Percentiles rank a stretch among this genome's conserved stretches.
Conservation (phyloP, 768 basidiomycete species). For the Obba rivulosa region DNA sequence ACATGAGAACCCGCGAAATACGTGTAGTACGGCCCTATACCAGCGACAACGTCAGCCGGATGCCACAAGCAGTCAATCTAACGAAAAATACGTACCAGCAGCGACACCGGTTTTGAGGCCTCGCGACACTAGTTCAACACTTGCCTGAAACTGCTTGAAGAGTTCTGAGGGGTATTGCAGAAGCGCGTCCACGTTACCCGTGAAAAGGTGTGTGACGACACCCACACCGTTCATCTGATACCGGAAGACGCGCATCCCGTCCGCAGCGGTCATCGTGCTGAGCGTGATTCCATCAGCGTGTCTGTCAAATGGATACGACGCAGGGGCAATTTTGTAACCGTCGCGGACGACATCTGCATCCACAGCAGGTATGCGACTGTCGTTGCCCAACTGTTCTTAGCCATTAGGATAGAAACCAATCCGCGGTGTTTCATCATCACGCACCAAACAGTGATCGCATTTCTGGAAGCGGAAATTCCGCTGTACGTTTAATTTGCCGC, state of each 20-base stretch:
- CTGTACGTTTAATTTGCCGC: slow-evolving; percentile 10
- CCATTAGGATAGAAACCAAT: not conserved
- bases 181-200: slow-evolving; percentile 5
- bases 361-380: slow-evolving; percentile 8
- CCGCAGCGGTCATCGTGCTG: not conserved
- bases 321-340: slow-evolving; percentile 4
- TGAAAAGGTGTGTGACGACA: slow-evolving; percentile 10
- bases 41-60: not conserved
- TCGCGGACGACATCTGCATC: slow-evolving; percentile 9
- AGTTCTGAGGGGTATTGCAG: slow-evolving; percentile 6
- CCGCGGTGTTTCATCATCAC: not conserved
- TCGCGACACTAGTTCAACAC: slow-evolving; percentile 3
- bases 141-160: slow-evolving; percentile 6
- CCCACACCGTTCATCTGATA: not conserved
- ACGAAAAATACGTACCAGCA: not conserved
- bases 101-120: not conserved
- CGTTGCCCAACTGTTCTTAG: not conserved
- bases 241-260: slow-evolving; percentile 1
- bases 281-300: not conserved
- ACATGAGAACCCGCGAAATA: not conserved
- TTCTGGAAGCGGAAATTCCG: slow-evolving; percentile 10
- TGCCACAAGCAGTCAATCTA: not conserved
- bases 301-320: slow-evolving; percentile 10
- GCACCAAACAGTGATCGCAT: slow-evolving; percentile 8
- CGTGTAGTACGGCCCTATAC: slow-evolving; percentile 5